These are phyloP conservation scores for Penicillium psychrofluorescens DNA, from an alignment of 495 filamentous ascomycete species.

Conservation along the genomic window DNA sequence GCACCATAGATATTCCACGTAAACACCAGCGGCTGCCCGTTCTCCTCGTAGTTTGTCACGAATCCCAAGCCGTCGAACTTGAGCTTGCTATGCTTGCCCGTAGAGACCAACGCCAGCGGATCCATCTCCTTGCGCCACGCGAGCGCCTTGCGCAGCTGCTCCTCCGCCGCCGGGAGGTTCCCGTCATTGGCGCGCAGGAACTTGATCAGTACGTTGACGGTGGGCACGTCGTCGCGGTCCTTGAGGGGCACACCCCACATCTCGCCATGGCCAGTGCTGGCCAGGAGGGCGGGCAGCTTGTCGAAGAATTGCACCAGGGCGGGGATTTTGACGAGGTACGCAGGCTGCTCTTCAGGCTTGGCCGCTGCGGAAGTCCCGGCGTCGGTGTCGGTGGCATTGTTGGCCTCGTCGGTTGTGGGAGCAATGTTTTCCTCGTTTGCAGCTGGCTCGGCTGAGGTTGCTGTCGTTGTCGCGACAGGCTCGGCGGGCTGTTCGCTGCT, in stretches of 20 bases:
- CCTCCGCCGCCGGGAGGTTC: constrained; percentile 60
- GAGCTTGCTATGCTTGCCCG: constrained; percentile 43
- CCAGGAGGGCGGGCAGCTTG: constrained; percentile 36
- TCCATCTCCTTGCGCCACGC: constrained; percentile 68
- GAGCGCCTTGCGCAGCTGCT: constrained; percentile 70
- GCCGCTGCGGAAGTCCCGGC: neutral
- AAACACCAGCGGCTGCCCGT: constrained; percentile 39
- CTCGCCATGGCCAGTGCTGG: constrained; percentile 50
- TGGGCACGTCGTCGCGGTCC: constrained; percentile 55
- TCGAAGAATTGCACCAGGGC: constrained; percentile 31
- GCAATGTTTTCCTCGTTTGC: constrained; percentile 1
- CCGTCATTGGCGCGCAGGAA: constrained; percentile 83
- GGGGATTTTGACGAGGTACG: constrained; percentile 32
- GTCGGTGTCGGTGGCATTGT: neutral
- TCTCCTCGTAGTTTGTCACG: constrained; percentile 38
- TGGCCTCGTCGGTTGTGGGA: constrained; percentile 6
- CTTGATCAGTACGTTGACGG: constrained; percentile 80
- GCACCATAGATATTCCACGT: constrained; percentile 87
- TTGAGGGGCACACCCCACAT: constrained; percentile 69
- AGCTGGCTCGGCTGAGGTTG: constrained; percentile 5
- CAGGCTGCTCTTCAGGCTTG: constrained; percentile 21
- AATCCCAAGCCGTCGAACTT: constrained; percentile 47
- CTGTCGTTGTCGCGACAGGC: neutral
- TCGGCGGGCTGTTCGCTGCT: constrained; percentile 4
- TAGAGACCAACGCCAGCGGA: constrained; percentile 33